Base-by-base conservation (phyloP, 2,329 filamentous ascomycete genomes). In the Epichloe brachyelytri region DNA sequence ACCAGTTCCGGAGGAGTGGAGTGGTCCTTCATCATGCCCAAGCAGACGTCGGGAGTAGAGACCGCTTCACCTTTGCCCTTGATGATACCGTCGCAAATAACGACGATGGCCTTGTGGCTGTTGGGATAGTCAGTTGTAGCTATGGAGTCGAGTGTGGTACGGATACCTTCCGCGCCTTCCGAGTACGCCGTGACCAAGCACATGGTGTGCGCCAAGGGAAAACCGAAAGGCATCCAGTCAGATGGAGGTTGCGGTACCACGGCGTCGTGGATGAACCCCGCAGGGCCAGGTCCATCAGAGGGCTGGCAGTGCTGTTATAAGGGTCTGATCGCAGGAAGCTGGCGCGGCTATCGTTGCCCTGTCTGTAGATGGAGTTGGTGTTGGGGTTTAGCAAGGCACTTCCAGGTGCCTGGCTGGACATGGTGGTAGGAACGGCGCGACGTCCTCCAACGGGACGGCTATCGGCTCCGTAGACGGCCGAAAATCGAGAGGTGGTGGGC, bases 91-190 rank as follows among this genome's bases (percentile, higher is more conserved):
- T 98, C 93, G 70, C 93, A 98, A 60, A 98, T 87, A 60, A 96
- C 87, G 54, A 98, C 77, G 59, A 98, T 93, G 30, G 90, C 81
- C 71, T 98, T 98, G 77, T 98, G 94, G 67, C 91, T 97, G 76
- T 98, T 98, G 47, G 93, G 93, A 61, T 98, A 98, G 67, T 98
- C 94, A 3, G 93, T 98, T 69, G 88, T 95, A 47, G 91, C 93
- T 64, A 98, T 85, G 1, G 93, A 98, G 69, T 98, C 90, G 30
- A 98, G 73, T 1, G 93, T 98, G 0, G 90, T 95, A 46, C 93
- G 85, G 51, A 98, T 79, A 62, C 91, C 93, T 54, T 95, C 85
- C 57, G 85, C 88, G 57, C 93, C 93, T 72, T 98, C 93, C 0
- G 93, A 98, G 67, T 98, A 98, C 17, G 89, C 89, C 26, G 94